Base-by-base conservation (phyloP, 192 early-diverging fungal genomes). In the Polychytrium aggregatum region DNA sequence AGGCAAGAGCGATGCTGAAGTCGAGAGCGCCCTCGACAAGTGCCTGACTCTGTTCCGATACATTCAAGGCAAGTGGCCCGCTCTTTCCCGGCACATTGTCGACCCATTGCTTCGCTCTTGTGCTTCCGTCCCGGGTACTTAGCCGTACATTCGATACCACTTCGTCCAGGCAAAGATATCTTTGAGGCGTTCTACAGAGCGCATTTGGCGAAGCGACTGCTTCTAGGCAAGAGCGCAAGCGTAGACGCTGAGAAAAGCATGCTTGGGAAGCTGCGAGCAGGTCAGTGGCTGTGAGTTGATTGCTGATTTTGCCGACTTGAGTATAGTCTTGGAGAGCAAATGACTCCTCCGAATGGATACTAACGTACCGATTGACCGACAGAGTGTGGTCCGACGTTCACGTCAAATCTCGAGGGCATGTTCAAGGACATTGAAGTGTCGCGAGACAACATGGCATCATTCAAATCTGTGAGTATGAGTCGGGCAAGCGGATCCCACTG, bases 161-260 rank as follows among this genome's bases (percentile, higher is more conserved):
- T 5, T n/a, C 25, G 5, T 16, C 57, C 72, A 37, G 88, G 79
- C 31, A 99, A 97, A 57, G 97, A 99, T 56, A 74, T 93, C 9
- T 99, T 99, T 65, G 94, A 97, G 60, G 87, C 84, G 8, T 97
- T 90, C 50, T 99, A 97, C 66, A 93, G 90, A 35, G 79, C 84
- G 16, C 82, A 90, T 46, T 60, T 99, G 38, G 87, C 94, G 20
- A 92, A 90, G 52, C 72, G 97, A 17, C 71, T 98, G 37, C 60
- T 99, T 14, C 60, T 85, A 13, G 74, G 74, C 38, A 82, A 79
- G 50, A 87, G 81, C 67, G 70, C 82, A 8, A 88, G 86, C 13
- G 72, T 76, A 6, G 97, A 97, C 46, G 67, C 85, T 9, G 97
- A 99, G 57, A 86, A 82, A 46, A 79, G 76, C 51, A 87, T 97